Conservation (phyloP, 2,329 filamentous ascomycete genomes). For the Colletotrichum horii region DNA sequence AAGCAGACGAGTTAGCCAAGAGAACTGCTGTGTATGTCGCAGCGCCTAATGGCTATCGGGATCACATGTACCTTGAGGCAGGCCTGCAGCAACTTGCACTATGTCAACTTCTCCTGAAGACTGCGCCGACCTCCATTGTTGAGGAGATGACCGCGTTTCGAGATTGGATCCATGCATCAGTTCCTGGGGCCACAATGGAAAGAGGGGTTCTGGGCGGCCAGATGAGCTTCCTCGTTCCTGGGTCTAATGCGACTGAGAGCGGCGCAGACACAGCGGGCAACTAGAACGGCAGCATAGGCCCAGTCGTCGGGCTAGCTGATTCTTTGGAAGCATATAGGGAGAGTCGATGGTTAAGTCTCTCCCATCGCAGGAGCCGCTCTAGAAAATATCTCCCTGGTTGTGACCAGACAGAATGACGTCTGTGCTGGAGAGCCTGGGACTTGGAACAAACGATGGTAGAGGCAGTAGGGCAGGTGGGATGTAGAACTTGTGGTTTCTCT, state of each 20-base stretch:
- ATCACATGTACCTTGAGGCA: conserved; percentile 62
- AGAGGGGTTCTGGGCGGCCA: conserved; percentile 68
- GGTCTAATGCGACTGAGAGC: not conserved
- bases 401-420: conserved; percentile 65
- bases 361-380: conserved; percentile 70
- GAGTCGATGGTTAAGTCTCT: conserved; percentile 31
- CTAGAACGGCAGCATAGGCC: conserved; percentile 32
- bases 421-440: conserved; percentile 30
- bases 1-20: conserved; percentile 75
- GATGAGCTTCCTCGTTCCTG: conserved; percentile 47
- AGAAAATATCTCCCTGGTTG: conserved; percentile 73
- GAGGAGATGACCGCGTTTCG: conserved; percentile 62
- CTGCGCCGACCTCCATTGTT: conserved; percentile 60
- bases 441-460: not conserved
- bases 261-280: conserved; percentile 53
- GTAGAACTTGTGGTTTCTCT: not conserved
- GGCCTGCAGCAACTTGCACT: conserved; percentile 65
- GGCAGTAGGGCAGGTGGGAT: not conserved
- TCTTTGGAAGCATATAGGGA: not conserved
- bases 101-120: conserved; percentile 67
- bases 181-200: conserved; percentile 61
- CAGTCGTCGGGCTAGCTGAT: not conserved
- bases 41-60: conserved; percentile 62
- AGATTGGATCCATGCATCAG: conserved; percentile 55
- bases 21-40: conserved; percentile 32